Evolutionary conservation across 345 rosid genomes (phyloP), one percentile per base, ranked within the genome.

Genomic region (Viola odorata): DNA sequence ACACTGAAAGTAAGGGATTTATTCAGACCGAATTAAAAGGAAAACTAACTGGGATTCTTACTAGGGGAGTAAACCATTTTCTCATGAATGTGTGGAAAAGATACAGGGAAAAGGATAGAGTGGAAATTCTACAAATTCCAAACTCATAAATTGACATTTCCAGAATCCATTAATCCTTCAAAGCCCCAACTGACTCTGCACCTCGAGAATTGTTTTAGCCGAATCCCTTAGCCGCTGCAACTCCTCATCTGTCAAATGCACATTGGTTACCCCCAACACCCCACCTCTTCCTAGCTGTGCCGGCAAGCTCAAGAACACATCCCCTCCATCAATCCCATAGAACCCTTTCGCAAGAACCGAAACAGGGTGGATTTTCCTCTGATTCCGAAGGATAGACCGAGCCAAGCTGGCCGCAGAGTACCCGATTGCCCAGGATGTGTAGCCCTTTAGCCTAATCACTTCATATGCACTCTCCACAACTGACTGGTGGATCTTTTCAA

Each of bases 361-460:
- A 38, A 92, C 95, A 0, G 98, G 95, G 54, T 92, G 98, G 72
- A 92, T 85, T 70, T 75, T 85, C 55, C 94, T 83, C 84, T 92
- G 98, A 77, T 92, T 81, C n/a, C 98, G 67, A 17, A 89, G 75
- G 16, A 92, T 62, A 47, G 88, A 69, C 0, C 91, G 75, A 44
- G 96, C 96, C 69, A 92, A 69, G 66, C 55, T 89, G 8, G 96
- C 94, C 3, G 78, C 98, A 0, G 98, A 92, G 78, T 89, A 89
- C 14, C 98, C 98, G 45, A 89, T 92, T 12, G 98, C 98, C 98
- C 96, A 89, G n/a, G 96, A 87, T 6, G 98, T 92, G 78, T 89
- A 92, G 15, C 98, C 96, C 62, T 92, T 92, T 50, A 92, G 89
- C 7, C 64, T 73, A 3, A 89, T 92, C 49, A 92, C 98, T 54